A percentile compares a stretch with the other conserved stretches of the same genome.
These are phyloP conservation scores for Eucalyptus pauciflora DNA, from an alignment of 345 rosid genomes.

Conservation along the genomic window DNA sequence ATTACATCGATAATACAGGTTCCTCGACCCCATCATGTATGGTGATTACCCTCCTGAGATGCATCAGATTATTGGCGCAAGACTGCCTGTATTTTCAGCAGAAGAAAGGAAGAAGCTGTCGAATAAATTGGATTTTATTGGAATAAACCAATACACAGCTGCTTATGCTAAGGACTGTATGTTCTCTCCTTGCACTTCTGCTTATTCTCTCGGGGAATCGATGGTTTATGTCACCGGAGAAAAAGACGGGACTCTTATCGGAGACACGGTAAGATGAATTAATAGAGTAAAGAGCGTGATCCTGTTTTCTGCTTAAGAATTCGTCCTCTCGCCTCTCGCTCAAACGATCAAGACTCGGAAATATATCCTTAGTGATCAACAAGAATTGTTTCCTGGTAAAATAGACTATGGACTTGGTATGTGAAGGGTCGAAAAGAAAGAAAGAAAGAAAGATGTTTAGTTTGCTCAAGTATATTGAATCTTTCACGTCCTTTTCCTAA, in stretches of 20 bases:
- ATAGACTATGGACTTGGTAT: neutral
- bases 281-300: neutral
- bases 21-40: neutral
- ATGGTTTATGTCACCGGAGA: neutral
- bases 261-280: neutral
- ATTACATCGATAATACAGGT: neutral
- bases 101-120: neutral
- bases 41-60: neutral
- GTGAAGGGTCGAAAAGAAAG: neutral
- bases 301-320: neutral
- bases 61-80: neutral
- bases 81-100: neutral
- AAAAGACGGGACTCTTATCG: neutral
- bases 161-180: neutral
- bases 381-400: neutral
- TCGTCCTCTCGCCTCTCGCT: neutral
- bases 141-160: constrained; percentile 1
- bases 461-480: neutral
- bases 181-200: neutral
- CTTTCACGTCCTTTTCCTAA: neutral
- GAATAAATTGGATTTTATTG: constrained; percentile 1
- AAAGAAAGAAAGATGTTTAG: neutral
- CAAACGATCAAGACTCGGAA: neutral
- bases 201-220: neutral
- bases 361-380: neutral